Percentiles rank a stretch among this genome's conserved stretches.
Conservation (phyloP, 352 stramenopile genomes). For the Globisporangium polare region DNA sequence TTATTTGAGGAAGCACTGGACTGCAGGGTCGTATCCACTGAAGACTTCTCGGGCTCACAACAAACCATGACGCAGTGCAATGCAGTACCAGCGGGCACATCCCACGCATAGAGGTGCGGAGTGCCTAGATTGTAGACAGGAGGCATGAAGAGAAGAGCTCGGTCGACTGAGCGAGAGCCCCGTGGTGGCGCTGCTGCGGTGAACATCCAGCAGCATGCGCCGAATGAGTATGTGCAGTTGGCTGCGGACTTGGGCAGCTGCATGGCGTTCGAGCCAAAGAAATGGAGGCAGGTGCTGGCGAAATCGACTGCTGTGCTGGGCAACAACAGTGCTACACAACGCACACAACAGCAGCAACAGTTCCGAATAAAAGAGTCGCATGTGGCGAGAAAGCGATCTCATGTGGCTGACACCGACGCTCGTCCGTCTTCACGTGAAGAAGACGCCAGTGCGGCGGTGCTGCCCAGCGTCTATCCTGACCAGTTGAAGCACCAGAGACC, state of each 20-base stretch:
- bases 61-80: not conserved
- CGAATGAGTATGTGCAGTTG: constrained; percentile 46
- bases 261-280: constrained; percentile 54
- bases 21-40: not conserved
- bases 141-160: not conserved
- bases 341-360: not conserved
- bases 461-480: not conserved
- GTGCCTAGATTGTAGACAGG: not conserved
- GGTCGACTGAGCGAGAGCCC: not conserved
- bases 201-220: not conserved
- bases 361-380: not conserved
- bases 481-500: not conserved
- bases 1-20: not conserved
- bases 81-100: not conserved
- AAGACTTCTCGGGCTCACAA: not conserved
- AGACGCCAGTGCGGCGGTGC: constrained; percentile 6
- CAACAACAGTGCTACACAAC: not conserved
- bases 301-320: constrained; percentile 27
- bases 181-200: too few relatives aligned
- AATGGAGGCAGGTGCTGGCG: constrained; percentile 46
- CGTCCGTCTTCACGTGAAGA: constrained; percentile 31
- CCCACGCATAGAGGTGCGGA: not conserved
- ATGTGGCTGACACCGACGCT: not conserved
- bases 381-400: not conserved
- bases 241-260: constrained; percentile 41